Evolutionary conservation across 306 rosid species (phyloP), one percentile per base, ranked within the genome.

Genomic region (Abrus pulchellus): DNA sequence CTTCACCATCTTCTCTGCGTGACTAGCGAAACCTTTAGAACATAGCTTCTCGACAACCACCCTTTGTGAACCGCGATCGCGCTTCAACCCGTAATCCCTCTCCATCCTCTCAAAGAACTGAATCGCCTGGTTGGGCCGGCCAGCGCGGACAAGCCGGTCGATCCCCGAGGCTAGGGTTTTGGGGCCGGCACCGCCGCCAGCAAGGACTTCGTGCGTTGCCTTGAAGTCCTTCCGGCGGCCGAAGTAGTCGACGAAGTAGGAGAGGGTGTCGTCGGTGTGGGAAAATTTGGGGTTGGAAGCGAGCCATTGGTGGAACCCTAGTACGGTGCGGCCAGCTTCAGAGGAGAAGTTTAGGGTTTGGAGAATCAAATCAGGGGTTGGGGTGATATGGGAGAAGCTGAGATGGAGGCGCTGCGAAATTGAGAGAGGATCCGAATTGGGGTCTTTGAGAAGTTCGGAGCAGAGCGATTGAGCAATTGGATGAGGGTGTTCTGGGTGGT

Each of bases 211-310:
- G 28, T 89, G 86, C 32, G 83, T 79, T 6, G 93, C 90, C 73
- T 91, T 94, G 89, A 94, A 94, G 72, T 94, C 97, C 55, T 90
- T 94, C 50, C 90, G 83, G 44, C 94, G 90, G 33, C 94, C 94
- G 9, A 94, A 90, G 78, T 81, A 91, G 34, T 88, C 87, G 8
- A 91, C 84, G 67, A 94, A 93, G 27, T 60, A 82, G 60, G 97
- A 91, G 6, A 91, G 68, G 0, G 92, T 90, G 12, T 88, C 89
- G 44, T 93, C 99, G 30, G 87, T 71, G 79, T 84, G 97, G 6
- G 78, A 28, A 82, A 93, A 89, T n/a, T 82, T 82, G 27, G 89
- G 79, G 30, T 84, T 85, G 10, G 94, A 85, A 7, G 82, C 0
- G 11, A 95, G 90, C 94, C 95, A 93, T 2, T 83, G 81, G 76